These are phyloP conservation scores for Adansonia digitata DNA, from an alignment of 345 rosid species.

Conservation along the genomic window DNA sequence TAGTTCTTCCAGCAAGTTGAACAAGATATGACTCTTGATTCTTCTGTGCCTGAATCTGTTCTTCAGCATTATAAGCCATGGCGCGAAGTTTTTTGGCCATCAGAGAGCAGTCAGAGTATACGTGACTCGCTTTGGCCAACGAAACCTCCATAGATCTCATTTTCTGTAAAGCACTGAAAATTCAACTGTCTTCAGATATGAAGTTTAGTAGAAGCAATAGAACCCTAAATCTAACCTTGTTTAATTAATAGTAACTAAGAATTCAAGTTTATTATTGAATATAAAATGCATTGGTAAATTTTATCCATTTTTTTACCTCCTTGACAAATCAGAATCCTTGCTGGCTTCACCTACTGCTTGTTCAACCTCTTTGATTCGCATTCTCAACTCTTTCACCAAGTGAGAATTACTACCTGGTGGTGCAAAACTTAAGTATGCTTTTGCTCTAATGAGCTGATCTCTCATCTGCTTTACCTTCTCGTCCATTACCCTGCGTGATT, in stretches of 20 bases:
- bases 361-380: slow-evolving; percentile 67
- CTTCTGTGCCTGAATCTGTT: slow-evolving; percentile 61
- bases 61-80: slow-evolving; percentile 72
- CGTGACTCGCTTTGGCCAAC: slow-evolving; percentile 52
- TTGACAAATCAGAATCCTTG: slow-evolving; percentile 71
- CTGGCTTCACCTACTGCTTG: slow-evolving; percentile 48
- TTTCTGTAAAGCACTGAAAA: slow-evolving; percentile 63
- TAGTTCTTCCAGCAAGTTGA: slow-evolving; percentile 84
- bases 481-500: slow-evolving; percentile 35
- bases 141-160: slow-evolving; percentile 55
- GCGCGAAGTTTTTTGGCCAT: slow-evolving; percentile 76
- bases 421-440: slow-evolving; percentile 55
- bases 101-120: slow-evolving; percentile 60
- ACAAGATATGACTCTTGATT: slow-evolving; percentile 60
- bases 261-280: background rate
- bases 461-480: slow-evolving; percentile 61
- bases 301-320: slow-evolving; percentile 40
- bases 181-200: slow-evolving; percentile 21
- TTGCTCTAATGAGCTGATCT: slow-evolving; percentile 82
- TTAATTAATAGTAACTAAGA: background rate
- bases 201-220: slow-evolving; percentile 5
- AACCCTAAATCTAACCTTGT: background rate
- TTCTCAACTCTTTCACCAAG: slow-evolving; percentile 65
- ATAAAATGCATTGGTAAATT: background rate
- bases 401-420: slow-evolving; percentile 69